Percentiles rank a stretch among this genome's conserved stretches.
These are phyloP conservation scores for Fusarium avenaceum DNA, from an alignment of 2,329 filamentous ascomycete species.

Conservation along the genomic window DNA sequence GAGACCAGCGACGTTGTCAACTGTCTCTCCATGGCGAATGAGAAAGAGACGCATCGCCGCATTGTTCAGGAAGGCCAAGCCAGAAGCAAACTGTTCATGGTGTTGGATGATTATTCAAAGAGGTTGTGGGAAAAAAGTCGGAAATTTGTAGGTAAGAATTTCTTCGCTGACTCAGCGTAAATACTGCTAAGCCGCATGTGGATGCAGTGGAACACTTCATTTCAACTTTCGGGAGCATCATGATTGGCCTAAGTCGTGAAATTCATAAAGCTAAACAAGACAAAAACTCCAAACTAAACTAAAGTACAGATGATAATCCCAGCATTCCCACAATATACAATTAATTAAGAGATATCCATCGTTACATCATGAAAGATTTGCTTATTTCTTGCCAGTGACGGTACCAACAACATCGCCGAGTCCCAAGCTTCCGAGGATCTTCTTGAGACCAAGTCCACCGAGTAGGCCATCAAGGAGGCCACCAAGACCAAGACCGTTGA, in stretches of 20 bases:
- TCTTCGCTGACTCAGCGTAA: slow-evolving; percentile 31
- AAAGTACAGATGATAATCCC: slow-evolving; percentile 10
- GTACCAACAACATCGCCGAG: slow-evolving; percentile 63
- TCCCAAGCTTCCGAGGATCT: slow-evolving; percentile 80
- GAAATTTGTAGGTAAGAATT: slow-evolving; percentile 35
- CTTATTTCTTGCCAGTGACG: slow-evolving; percentile 55
- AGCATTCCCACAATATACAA: slow-evolving; percentile 10
- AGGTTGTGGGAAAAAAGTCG: slow-evolving; percentile 30
- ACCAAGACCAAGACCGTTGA: slow-evolving; percentile 85
- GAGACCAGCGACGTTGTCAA: slow-evolving; percentile 85
- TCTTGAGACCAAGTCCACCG: slow-evolving; percentile 81
- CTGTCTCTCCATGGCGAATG: slow-evolving; percentile 89
- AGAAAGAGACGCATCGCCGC: slow-evolving; percentile 70
- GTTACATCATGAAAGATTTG: slow-evolving; percentile 7
- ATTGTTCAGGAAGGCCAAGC: slow-evolving; percentile 39
- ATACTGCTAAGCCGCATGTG: not conserved
- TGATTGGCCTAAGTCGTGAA: slow-evolving; percentile 32
- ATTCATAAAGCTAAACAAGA: slow-evolving; percentile 38
- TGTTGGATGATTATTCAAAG: slow-evolving; percentile 22
- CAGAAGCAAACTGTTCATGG: slow-evolving; percentile 42
- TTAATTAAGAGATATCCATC: slow-evolving; percentile 19
- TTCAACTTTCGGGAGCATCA: not conserved
- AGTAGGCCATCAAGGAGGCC: slow-evolving; percentile 84
- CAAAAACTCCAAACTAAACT: slow-evolving; percentile 34
- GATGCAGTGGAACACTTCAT: not conserved